These are phyloP conservation scores for Lophiostoma macrostomum DNA, from an alignment of 495 filamentous ascomycete genomes.

Conservation along the genomic window DNA sequence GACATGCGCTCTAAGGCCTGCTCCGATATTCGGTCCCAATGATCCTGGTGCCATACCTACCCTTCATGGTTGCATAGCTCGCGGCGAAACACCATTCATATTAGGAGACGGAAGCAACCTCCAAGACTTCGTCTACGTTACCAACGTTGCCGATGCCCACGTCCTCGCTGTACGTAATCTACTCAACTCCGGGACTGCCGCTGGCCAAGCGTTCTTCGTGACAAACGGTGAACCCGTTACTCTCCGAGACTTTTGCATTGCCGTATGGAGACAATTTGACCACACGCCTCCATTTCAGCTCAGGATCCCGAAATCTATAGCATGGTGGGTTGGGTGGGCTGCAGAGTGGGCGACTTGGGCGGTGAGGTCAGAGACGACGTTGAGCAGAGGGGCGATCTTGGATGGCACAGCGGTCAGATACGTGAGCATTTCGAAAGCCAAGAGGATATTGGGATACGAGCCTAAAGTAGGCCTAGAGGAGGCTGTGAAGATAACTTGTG, in stretches of 20 bases:
- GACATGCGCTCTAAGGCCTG: constrained; percentile 57
- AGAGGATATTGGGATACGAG: constrained; percentile 55
- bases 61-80: constrained; percentile 56
- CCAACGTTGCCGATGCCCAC: constrained; percentile 62
- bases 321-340: constrained; percentile 48
- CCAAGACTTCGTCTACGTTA: constrained; percentile 61
- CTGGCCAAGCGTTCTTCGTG: constrained; percentile 62
- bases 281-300: constrained; percentile 54
- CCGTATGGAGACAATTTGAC: constrained; percentile 58
- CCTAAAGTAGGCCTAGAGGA: constrained; percentile 56
- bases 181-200: constrained; percentile 52
- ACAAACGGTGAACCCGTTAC: constrained; percentile 61
- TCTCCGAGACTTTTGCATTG: constrained; percentile 59
- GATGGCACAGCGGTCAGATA: constrained; percentile 56
- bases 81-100: constrained; percentile 55
- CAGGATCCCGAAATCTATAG: constrained; percentile 52
- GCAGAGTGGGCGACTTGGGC: constrained; percentile 55
- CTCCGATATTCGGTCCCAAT: constrained; percentile 56
- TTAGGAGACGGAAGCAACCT: constrained; percentile 57
- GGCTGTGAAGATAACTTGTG: constrained; percentile 40
- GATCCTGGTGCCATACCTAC: constrained; percentile 53
- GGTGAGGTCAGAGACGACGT: constrained; percentile 46
- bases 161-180: constrained; percentile 61
- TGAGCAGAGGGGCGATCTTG: constrained; percentile 56
- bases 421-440: constrained; percentile 57